Base-by-base conservation (phyloP, 2,329 filamentous ascomycete genomes). In the Arthrobotrys sphaeroides region DNA sequence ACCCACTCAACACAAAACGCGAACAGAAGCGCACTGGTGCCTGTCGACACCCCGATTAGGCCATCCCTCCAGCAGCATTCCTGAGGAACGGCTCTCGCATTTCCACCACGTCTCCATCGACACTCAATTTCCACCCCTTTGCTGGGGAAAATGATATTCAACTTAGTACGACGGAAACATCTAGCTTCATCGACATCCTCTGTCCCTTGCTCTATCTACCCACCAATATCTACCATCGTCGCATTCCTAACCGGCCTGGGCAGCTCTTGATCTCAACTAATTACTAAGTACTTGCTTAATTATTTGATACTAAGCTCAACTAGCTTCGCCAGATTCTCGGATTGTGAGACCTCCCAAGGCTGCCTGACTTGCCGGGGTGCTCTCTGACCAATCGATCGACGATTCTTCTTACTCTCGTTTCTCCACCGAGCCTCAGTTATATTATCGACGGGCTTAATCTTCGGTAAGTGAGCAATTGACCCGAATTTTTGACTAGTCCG, bases 1-100 rank as follows among this genome's bases (percentile, higher is more conserved):
- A 55, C 47, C 53, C 42, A 51, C 51, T 55, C 64, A 68, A 68
- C 64, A 38, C 64, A 53, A 49, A 26, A 7, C 7, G 36, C n/a
- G 49, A 59, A 47, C 64, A 64, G 26, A 47, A 64, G 31, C 28
- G 60, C 60, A 64, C 2, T 22, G 20, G 16, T 20, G 42, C 36
- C 13, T 22, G 53, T 59, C 36, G 33, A 55, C 49, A 33, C 16
- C 31, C 22, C 13, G 22, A 20, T n/a, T n/a, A n/a, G n/a, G n/a
- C n/a, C n/a, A 55, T 24, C 13, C 18, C 12, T n/a, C n/a, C n/a
- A n/a, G n/a, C 26, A 33, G 26, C 40, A 64, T 40, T 49, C 57
- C 40, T 31, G 16, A 18, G 40, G 38, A 62, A 62, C 42, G 24
- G 36, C 55, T 33, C 59, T 38, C 18, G 28, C 13, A 64, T 38